Percentiles rank a stretch among this genome's conserved stretches.
Evolutionary conservation across 2,329 filamentous ascomycete genomes (phyloP).

Genomic region (Purpureocillium takamizusanense): DNA sequence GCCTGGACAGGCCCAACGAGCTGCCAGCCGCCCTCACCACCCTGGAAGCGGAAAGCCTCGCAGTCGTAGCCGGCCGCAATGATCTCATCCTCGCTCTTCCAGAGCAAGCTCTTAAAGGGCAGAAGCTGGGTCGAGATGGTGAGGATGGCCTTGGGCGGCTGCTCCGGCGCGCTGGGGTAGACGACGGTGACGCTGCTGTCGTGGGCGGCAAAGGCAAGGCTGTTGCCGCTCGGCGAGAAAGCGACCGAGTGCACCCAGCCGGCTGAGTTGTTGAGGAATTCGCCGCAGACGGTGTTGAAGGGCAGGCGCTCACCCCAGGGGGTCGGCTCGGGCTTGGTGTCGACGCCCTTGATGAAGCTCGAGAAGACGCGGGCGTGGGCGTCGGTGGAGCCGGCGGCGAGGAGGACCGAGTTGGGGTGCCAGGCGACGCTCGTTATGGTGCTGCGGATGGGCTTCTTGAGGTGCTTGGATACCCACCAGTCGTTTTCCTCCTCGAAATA

Average conservation of each 20-base stretch:
- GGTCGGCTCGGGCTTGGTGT: constrained; percentile 73
- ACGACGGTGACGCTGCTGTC: constrained; percentile 96
- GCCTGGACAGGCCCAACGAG: constrained; percentile 72
- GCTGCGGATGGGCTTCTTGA: constrained; percentile 97
- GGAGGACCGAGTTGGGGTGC: constrained; percentile 94
- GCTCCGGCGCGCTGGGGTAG: constrained; percentile 84
- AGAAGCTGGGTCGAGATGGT: constrained; percentile 83
- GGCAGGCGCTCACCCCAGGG: constrained; percentile 93
- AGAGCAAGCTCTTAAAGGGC: constrained; percentile 86
- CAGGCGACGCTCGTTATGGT: constrained; percentile 92
- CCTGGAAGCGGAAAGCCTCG: constrained; percentile 84
- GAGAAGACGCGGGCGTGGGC: constrained; percentile 93
- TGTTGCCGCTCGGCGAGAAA: constrained; percentile 87
- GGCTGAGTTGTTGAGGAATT: constrained; percentile 91
- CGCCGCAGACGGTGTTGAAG: constrained; percentile 97
- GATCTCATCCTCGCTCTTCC: constrained; percentile 87
- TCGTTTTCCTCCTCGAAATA: constrained; percentile 99
- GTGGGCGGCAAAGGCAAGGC: constrained; percentile 88
- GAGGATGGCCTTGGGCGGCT: constrained; percentile 82
- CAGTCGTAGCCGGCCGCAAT: constrained; percentile 88
- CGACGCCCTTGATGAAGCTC: constrained; percentile 91
- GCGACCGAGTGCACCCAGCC: constrained; percentile 93
- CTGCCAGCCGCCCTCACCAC: constrained; percentile 73
- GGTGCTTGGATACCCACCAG: constrained; percentile 99
- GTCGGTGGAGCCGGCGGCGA: constrained; percentile 94